A percentile compares a stretch with the other conserved stretches of the same genome.
Conservation (phyloP, 257 asterid genomes). For the Petunia secreta region DNA sequence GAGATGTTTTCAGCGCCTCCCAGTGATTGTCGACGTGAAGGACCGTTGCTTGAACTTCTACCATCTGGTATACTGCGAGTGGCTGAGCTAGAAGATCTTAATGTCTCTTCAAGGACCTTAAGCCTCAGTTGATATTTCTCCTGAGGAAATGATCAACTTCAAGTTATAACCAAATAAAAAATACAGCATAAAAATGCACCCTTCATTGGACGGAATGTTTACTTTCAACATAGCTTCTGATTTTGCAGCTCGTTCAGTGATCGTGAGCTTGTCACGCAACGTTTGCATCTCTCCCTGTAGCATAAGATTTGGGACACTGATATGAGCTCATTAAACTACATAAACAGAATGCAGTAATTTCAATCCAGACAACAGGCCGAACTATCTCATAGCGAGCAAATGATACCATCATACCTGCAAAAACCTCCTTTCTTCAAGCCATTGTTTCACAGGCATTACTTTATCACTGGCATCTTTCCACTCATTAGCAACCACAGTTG, state of each 20-base stretch:
- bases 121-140: constrained; percentile 83
- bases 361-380: background rate
- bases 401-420: constrained; percentile 59
- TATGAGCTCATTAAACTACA: constrained; percentile 17
- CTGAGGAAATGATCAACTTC: constrained; percentile 41
- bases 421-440: constrained; percentile 95
- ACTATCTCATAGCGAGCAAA: constrained; percentile 9
- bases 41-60: constrained; percentile 75
- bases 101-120: constrained; percentile 84
- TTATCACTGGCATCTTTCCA: constrained; percentile 98
- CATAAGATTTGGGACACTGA: constrained; percentile 20
- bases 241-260: constrained; percentile 81
- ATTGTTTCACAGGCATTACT: constrained; percentile 98
- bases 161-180: constrained; percentile 14
- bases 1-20: constrained; percentile 92
- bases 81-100: constrained; percentile 68
- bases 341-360: background rate
- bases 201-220: constrained; percentile 24
- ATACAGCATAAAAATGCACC: background rate
- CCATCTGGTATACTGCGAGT: constrained; percentile 67
- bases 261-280: constrained; percentile 85
- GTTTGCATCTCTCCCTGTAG: constrained; percentile 97
- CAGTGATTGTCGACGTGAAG: constrained; percentile 88
- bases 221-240: constrained; percentile 93
- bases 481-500: constrained; percentile 95